These are phyloP conservation scores for Leersia perrieri DNA, from an alignment of 176 grass and related monocot species.

Conservation along the genomic window DNA sequence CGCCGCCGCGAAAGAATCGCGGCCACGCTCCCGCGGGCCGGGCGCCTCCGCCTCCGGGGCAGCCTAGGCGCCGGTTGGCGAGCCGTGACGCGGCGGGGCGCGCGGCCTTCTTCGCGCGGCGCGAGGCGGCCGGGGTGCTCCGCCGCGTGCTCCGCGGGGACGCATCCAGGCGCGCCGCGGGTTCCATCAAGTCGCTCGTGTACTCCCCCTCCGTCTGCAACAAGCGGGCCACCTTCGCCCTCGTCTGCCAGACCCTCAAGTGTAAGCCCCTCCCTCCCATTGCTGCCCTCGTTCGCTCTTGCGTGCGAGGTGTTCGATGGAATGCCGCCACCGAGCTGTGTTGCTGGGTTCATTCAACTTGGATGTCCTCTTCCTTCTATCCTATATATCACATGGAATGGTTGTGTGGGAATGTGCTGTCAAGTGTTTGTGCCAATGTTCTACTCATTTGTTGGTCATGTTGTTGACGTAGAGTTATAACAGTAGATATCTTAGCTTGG, in stretches of 20 bases:
- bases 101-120: conserved; percentile 83
- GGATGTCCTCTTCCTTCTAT: neutral
- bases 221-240: conserved; percentile 90
- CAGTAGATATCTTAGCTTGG: neutral
- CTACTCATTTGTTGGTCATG: neutral
- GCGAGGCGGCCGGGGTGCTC: conserved; percentile 86
- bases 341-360: neutral
- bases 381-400: neutral
- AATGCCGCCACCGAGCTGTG: conserved; percentile 13
- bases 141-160: conserved; percentile 82
- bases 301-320: conserved; percentile 36
- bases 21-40: conserved; percentile 10
- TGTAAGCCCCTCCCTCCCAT: conserved; percentile 42
- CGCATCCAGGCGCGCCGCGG: conserved; percentile 49
- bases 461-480: neutral
- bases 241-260: conserved; percentile 93
- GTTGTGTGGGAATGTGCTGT: neutral
- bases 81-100: conserved; percentile 69
- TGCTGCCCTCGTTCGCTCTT: neutral
- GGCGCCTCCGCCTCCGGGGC: conserved; percentile 1
- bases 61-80: conserved; percentile 34
- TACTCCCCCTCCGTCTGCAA: conserved; percentile 78
- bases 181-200: conserved; percentile 83
- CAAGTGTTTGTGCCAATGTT: neutral
- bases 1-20: conserved; percentile 36